These are phyloP conservation scores for Phycomyces blakesleeanus DNA, from an alignment of 192 early-diverging fungal genomes.

Conservation along the genomic window DNA sequence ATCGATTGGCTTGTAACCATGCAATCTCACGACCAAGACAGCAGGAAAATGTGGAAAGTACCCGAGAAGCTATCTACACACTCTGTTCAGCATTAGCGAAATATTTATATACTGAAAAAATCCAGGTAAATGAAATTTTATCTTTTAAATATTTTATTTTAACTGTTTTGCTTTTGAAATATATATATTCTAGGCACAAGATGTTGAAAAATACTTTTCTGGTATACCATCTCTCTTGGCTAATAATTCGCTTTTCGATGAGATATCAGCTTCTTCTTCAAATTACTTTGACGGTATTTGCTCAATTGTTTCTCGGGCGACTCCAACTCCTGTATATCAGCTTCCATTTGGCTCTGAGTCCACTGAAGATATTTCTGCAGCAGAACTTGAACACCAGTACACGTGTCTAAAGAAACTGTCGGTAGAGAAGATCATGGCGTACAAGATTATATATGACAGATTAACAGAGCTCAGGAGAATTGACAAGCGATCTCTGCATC, in stretches of 20 bases:
- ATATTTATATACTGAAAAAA: slow-evolving; percentile 39
- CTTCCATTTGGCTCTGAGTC: background rate
- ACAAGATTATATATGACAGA: slow-evolving; percentile 42
- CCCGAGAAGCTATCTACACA: slow-evolving; percentile 59
- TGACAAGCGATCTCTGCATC: slow-evolving; percentile 71
- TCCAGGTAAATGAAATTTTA: slow-evolving; percentile 31
- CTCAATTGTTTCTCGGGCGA: too few species aligned
- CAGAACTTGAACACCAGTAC: background rate
- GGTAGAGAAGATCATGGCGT: slow-evolving; percentile 34
- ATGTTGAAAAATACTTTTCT: too few species aligned
- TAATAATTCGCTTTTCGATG: too few species aligned
- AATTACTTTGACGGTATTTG: too few species aligned
- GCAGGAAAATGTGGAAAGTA: slow-evolving; percentile 48
- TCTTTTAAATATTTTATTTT: background rate
- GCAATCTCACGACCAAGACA: slow-evolving; percentile 34
- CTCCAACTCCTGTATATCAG: background rate
- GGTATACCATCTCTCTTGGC: too few species aligned
- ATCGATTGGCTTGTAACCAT: slow-evolving; percentile 32
- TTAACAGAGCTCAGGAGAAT: slow-evolving; percentile 48
- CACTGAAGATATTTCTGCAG: background rate
- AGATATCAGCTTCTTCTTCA: too few species aligned
- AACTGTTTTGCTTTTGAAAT: background rate
- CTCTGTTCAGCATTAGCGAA: slow-evolving; percentile 57
- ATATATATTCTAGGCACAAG: background rate
- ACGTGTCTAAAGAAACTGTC: background rate